Conservation (phyloP, 257 asterid genomes). For the Primulina eburnea region DNA sequence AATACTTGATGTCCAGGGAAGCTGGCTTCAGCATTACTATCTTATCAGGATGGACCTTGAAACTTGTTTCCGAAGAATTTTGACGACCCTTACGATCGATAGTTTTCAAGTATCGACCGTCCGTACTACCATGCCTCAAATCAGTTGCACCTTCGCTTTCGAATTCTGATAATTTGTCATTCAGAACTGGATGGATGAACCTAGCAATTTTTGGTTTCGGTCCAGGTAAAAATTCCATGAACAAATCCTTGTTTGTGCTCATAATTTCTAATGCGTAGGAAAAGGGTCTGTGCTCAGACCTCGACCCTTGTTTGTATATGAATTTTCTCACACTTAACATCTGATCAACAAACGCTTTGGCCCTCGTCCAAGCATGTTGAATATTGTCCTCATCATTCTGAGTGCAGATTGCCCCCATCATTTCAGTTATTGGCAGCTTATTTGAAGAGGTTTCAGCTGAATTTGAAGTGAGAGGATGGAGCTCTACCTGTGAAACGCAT, state of each 20-base stretch:
- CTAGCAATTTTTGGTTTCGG: constrained; percentile 31
- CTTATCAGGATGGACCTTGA: constrained; percentile 24
- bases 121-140: constrained; percentile 12
- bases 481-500: no score
- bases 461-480: constrained; percentile 5
- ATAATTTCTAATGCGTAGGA: constrained; percentile 53
- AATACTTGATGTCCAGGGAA: constrained; percentile 24
- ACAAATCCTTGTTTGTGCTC: constrained; percentile 40
- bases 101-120: constrained; percentile 21
- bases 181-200: constrained; percentile 14
- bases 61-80: constrained; percentile 22
- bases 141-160: not conserved
- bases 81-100: constrained; percentile 21
- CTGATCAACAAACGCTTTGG: constrained; percentile 55
- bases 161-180: constrained; percentile 19
- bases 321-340: constrained; percentile 39
- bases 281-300: constrained; percentile 40
- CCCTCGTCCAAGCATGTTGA: constrained; percentile 46
- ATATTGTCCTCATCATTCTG: constrained; percentile 38
- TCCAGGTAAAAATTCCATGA: constrained; percentile 41
- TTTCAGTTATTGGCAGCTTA: constrained; percentile 36
- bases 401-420: constrained; percentile 39
- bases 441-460: constrained; percentile 34
- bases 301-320: constrained; percentile 22
- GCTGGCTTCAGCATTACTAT: constrained; percentile 61